A percentile compares a stretch with the other conserved stretches of the same genome.
Conservation (phyloP, 2,329 filamentous ascomycete species). For the Alternaria alternata region DNA sequence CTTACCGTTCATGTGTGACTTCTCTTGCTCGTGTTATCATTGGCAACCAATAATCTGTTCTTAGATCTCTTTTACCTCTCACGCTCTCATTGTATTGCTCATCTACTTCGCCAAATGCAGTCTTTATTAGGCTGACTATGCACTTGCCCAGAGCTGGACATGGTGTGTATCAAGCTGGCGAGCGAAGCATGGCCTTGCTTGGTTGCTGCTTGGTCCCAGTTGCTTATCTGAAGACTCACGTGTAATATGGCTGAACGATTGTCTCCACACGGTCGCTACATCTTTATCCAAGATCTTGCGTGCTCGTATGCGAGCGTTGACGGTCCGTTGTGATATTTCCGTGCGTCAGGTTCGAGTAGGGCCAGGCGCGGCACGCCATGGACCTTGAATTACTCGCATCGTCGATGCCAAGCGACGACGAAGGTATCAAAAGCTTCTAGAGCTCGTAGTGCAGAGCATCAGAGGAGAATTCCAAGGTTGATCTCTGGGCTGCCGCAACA, state of each 20-base stretch:
- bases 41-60: neutral
- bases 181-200: neutral
- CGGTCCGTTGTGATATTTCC: neutral
- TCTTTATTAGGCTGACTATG: neutral
- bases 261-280: neutral
- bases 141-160: neutral
- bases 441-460: too few species aligned
- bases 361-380: neutral
- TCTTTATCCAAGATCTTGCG: neutral
- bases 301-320: neutral
- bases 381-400: neutral
- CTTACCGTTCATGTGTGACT: neutral
- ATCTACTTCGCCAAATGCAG: neutral
- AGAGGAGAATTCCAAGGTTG: too few species aligned
- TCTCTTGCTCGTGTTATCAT: neutral
- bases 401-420: neutral
- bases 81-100: neutral
- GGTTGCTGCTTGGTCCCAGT: neutral
- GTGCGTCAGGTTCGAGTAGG: neutral
- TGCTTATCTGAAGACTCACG: neutral
- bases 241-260: neutral
- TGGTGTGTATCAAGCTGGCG: neutral
- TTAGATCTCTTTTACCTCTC: neutral
- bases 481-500: neutral
- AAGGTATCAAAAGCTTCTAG: too few species aligned